These are phyloP conservation scores for Diaporthe ilicicola DNA, from an alignment of 2,329 filamentous ascomycete species.

Conservation along the genomic window DNA sequence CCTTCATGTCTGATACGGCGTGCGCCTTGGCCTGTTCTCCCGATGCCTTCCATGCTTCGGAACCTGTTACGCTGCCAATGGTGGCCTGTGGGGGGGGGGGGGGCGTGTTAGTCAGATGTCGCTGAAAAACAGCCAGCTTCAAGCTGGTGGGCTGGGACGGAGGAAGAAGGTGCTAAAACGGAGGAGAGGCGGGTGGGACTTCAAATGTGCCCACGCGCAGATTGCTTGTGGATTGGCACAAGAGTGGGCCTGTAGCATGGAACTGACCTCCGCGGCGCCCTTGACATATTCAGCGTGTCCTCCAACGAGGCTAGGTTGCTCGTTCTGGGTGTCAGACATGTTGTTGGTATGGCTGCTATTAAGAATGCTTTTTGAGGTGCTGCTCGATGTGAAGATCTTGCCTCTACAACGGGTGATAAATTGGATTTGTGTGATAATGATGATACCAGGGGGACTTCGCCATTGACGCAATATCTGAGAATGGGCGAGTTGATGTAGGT, in stretches of 20 bases:
- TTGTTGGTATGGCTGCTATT: not conserved
- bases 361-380: not conserved
- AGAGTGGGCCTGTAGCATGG: not conserved
- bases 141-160: not conserved
- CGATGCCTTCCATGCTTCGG: conserved; percentile 68
- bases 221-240: not conserved
- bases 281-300: conserved; percentile 75
- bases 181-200: not conserved
- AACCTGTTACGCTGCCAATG: conserved; percentile 69
- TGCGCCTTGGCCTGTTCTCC: conserved; percentile 71
- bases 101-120: not conserved
- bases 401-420: too few relatives aligned
- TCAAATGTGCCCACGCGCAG: too few relatives aligned
- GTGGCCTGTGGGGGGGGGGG: conserved; percentile 57
- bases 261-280: conserved; percentile 68
- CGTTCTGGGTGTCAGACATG: conserved; percentile 37
- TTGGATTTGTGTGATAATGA: not conserved
- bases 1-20: conserved; percentile 70
- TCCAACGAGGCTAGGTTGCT: conserved; percentile 67
- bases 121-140: not conserved
- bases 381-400: not conserved
- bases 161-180: too few relatives aligned
- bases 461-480: not conserved
- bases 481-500: not conserved
- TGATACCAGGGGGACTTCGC: not conserved